A percentile compares a stretch with the other conserved stretches of the same genome.
Conservation (phyloP, 1,139 yeast genomes). For the Saccharomyces uvarum region DNA sequence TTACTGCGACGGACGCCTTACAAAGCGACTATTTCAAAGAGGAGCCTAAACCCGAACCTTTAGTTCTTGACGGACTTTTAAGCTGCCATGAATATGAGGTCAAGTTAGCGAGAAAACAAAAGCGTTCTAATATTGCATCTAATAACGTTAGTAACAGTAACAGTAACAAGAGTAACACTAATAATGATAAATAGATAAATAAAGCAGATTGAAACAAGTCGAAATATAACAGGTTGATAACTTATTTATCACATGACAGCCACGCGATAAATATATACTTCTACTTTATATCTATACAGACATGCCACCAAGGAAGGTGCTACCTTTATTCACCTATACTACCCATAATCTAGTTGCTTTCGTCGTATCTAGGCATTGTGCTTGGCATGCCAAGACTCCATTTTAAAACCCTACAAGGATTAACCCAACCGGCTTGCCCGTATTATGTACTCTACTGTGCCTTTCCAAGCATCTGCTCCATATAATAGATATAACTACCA, state of each 20-base stretch:
- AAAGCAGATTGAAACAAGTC: neutral
- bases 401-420: neutral
- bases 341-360: neutral
- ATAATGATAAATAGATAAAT: neutral
- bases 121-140: neutral
- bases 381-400: neutral
- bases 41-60: slow-evolving; percentile 56
- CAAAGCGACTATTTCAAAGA: slow-evolving; percentile 62
- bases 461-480: slow-evolving; percentile 23
- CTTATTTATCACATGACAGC: neutral
- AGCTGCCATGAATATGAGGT: slow-evolving; percentile 95
- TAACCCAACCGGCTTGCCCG: neutral
- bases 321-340: neutral
- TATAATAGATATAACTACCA: slow-evolving; percentile 28
- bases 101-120: slow-evolving; percentile 59
- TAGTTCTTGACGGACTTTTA: slow-evolving; percentile 47
- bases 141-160: slow-evolving; percentile 37
- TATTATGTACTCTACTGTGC: neutral
- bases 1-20: slow-evolving; percentile 56
- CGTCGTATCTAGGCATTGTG: neutral
- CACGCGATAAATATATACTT: neutral
- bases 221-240: neutral
- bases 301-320: neutral
- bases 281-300: neutral
- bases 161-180: neutral